Evolutionary conservation across 2,329 filamentous ascomycete genomes (phyloP).

Genomic region (Aspergillus uvarum): DNA sequence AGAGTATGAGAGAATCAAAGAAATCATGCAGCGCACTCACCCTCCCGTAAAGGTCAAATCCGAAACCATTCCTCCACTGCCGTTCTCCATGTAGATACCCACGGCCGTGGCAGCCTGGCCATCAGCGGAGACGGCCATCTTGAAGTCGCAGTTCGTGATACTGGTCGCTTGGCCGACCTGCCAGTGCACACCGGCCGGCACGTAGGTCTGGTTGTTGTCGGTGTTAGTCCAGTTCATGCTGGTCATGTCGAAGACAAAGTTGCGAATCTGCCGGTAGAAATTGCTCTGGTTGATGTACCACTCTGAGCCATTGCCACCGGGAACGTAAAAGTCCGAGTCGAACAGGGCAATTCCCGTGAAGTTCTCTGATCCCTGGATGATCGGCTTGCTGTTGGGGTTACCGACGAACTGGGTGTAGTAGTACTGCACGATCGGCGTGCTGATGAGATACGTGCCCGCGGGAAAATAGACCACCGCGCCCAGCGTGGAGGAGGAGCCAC

Average conservation of each 20-base stretch:
- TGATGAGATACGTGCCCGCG: conserved; percentile 34
- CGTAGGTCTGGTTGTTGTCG: conserved; percentile 30
- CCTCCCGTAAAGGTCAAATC: conserved; percentile 60
- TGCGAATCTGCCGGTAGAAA: conserved; percentile 59
- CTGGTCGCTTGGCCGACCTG: conserved; percentile 72
- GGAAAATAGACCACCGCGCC: conserved; percentile 84
- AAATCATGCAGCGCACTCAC: conserved; percentile 41
- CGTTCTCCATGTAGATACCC: conserved; percentile 29
- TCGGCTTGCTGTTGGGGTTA: background rate
- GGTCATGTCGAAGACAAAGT: conserved; percentile 71
- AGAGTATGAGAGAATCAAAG: background rate
- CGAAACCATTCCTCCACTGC: conserved; percentile 58
- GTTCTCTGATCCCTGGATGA: background rate
- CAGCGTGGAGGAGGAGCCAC: conserved; percentile 70
- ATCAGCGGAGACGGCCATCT: conserved; percentile 55
- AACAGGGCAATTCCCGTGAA: background rate
- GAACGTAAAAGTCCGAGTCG: conserved; percentile 5
- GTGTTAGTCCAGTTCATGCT: conserved; percentile 8
- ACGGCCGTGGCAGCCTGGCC: conserved; percentile 18
- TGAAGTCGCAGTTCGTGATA: conserved; percentile 68
- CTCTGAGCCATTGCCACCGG: conserved; percentile 42
- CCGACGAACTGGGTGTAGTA: conserved; percentile 12
- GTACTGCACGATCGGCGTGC: conserved; percentile 5
- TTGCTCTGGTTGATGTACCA: conserved; percentile 65
- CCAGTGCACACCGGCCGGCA: conserved; percentile 69